Percentiles rank a stretch among this genome's conserved stretches.
These are phyloP conservation scores for Pyricularia grisea DNA, from an alignment of 2,329 filamentous ascomycete genomes.

Conservation along the genomic window DNA sequence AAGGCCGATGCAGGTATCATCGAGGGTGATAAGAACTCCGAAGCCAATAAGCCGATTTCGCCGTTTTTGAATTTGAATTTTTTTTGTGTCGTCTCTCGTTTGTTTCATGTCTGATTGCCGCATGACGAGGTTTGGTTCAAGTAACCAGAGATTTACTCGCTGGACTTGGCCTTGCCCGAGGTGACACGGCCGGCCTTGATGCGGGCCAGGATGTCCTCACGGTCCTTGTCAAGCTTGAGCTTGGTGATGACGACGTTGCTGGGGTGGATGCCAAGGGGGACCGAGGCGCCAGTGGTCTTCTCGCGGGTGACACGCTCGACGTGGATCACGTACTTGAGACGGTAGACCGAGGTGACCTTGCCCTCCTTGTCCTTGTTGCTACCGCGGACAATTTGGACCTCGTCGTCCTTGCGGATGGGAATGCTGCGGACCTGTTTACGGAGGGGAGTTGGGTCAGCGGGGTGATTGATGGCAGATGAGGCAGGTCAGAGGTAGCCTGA, in stretches of 20 bases:
- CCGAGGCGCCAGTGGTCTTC: slow-evolving; percentile 94
- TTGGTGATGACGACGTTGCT: slow-evolving; percentile 98
- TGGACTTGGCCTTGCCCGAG: slow-evolving; percentile 52
- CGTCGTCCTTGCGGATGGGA: slow-evolving; percentile 95
- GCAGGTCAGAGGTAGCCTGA: neutral
- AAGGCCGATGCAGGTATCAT: slow-evolving; percentile 3
- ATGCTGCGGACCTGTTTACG: slow-evolving; percentile 74
- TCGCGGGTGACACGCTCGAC: slow-evolving; percentile 94
- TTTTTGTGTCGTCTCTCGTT: neutral
- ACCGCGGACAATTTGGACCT: slow-evolving; percentile 87
- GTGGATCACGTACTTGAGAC: slow-evolving; percentile 96
- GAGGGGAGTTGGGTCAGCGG: slow-evolving; percentile 53
- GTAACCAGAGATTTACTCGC: neutral
- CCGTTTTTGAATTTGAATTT: neutral
- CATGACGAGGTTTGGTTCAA: neutral
- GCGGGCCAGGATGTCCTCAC: slow-evolving; percentile 79
- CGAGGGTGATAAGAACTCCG: neutral
- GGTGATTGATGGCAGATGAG: neutral
- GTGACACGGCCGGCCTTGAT: slow-evolving; percentile 67
- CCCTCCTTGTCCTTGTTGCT: slow-evolving; percentile 96
- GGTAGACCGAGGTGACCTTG: slow-evolving; percentile 97
- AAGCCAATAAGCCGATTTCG: slow-evolving; percentile 7
- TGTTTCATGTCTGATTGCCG: neutral
- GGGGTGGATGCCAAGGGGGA: slow-evolving; percentile 88
- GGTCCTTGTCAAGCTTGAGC: slow-evolving; percentile 96